Base-by-base conservation (phyloP, 371 early-diverging fungal species). In the Aphelidium insulamus region DNA sequence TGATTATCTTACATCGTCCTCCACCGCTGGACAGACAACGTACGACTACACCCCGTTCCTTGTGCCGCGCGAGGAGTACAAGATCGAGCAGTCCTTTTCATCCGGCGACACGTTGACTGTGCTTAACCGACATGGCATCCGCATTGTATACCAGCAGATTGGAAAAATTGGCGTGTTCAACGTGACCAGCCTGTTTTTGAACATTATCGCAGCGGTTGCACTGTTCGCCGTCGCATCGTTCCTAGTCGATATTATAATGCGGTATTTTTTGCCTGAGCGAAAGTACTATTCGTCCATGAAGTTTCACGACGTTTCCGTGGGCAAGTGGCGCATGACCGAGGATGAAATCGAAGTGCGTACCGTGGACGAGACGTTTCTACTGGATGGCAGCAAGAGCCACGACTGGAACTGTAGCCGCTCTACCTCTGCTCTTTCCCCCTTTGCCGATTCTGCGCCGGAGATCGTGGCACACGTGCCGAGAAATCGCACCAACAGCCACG, bases 111-210 rank as follows among this genome's bases (percentile, higher is more conserved):
- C 48, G 3, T 29, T 55, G 17, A 54, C 55, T 5, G 52, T 62
- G 21, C 35, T 51, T 22, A 52, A 53, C 32, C 40, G 62, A 14
- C 64, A 65, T 38, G 69, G 69, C 10, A 50, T 69, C 32, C 45
- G 56, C 9, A 38, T 69, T 9, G 51, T 59, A 3, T 52, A 60
- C 32, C 49, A 44, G 3, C 62, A 63, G 34, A 37, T 53, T n/a
- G 69, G 69, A 2, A 37, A 49, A 19, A 48, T 69, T 15, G 69
- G 65, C 4, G 33, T 52, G 23, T 65, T 67, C 39, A 50, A 62
- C 10, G 26, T 58, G 19, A 49, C 63, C 32, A 37, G 58, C 2
- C 42, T 66, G 5, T 36, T 67, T 17, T 44, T 50, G 4, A 58
- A 58, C 32, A 32, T 69, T 15, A 65, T 66, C 15, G 65, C 62